phyloP scores from a whole-genome alignment of 2,329 filamentous ascomycete species.

The Hymenoscyphus infarciens region DNA sequence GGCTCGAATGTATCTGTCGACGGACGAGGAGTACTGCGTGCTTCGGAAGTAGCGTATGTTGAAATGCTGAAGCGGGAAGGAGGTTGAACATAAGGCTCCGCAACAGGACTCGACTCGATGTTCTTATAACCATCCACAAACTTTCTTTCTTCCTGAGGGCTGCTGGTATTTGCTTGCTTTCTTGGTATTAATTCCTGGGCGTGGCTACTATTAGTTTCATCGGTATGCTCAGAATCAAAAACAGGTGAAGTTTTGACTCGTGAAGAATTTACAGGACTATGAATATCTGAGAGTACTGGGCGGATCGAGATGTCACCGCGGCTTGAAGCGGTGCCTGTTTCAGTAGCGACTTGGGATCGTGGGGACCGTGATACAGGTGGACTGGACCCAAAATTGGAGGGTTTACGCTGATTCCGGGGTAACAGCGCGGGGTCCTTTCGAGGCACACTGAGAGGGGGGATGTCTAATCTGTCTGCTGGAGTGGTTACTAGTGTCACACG shows the following conservation, averaged over 20 bases:
- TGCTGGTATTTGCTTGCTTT: slow-evolving; percentile 4
- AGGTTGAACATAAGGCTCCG: slow-evolving; percentile 31
- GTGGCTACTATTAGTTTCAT: slow-evolving; percentile 9
- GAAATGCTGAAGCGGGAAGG: slow-evolving; percentile 35
- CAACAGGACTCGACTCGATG: slow-evolving; percentile 8
- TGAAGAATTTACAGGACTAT: slow-evolving; percentile 17
- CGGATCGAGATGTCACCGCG: slow-evolving; percentile 20
- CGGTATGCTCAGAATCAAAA: slow-evolving; percentile 13
- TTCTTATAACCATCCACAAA: slow-evolving; percentile 29
- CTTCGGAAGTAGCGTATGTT: slow-evolving; percentile 33
- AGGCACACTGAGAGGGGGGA: slow-evolving; percentile 54
- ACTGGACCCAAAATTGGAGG: slow-evolving; percentile 22
- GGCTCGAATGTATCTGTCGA: slow-evolving; percentile 29
- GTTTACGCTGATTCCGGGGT: slow-evolving; percentile 9
- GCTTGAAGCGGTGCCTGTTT: slow-evolving; percentile 30
- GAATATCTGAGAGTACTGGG: slow-evolving; percentile 18
- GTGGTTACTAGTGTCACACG: slow-evolving; percentile 61
- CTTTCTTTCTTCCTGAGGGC: slow-evolving; percentile 14
- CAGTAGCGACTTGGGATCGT: slow-evolving; percentile 26
- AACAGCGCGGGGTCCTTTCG: slow-evolving; percentile 45
- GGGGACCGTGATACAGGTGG: slow-evolving; percentile 27
- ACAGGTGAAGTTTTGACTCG: slow-evolving; percentile 14
- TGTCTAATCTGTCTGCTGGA: slow-evolving; percentile 56
- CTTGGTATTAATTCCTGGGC: slow-evolving; percentile 1
- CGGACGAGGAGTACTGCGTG: slow-evolving; percentile 28